Evolutionary conservation across 208 protist genomes (phyloP), one percentile per base, ranked within the genome.

Genomic region (Leishmania tropica): DNA sequence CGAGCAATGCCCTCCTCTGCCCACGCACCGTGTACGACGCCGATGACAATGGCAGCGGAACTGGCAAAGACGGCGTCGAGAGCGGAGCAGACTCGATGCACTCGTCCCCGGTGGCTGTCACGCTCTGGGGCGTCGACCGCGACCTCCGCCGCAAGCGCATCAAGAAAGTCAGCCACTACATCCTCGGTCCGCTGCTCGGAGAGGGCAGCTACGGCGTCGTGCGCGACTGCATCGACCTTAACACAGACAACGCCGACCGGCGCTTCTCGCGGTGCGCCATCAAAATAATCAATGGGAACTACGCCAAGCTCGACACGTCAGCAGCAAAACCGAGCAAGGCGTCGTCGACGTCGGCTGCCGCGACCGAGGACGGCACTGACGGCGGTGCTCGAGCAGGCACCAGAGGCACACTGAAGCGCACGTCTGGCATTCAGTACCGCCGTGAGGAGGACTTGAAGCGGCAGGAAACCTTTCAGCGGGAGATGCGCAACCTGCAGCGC

Each of bases 91-190:
- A 73, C 68, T 81, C 83, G 28, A 17, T 64, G 62, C 31, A 84
- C 76, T 81, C 85, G 31, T 81, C 64, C 17, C 86, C 90, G 1
- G 45, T 87, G 2, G 83, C 78, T 5, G 85, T 96, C 35, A 95
- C 93, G 40, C 81, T 96, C 0, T 79, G 87, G 81, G 83, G 85
- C 6, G 88, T 92, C 35, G 80, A 76, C 35, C 45, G 74, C 47
- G 83, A 89, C 47, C 81, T 92, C 3, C 88, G 93, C 28, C 86
- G 89, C 24, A 97, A 97, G 83, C 91, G 91, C 47, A 87, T 96
- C 51, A 97, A 97, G 84, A 87, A 92, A 75, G 92, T 97, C 19
- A 94, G 88, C 65, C 85, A 88, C 80, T 97, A 97, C 84, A 90
- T 97, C 62, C 84, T 97, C 17, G 94, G 94, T 24, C 86, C 91